phyloP scores from a whole-genome alignment of 192 early-diverging fungal genomes.

The Coemansia sp. region DNA sequence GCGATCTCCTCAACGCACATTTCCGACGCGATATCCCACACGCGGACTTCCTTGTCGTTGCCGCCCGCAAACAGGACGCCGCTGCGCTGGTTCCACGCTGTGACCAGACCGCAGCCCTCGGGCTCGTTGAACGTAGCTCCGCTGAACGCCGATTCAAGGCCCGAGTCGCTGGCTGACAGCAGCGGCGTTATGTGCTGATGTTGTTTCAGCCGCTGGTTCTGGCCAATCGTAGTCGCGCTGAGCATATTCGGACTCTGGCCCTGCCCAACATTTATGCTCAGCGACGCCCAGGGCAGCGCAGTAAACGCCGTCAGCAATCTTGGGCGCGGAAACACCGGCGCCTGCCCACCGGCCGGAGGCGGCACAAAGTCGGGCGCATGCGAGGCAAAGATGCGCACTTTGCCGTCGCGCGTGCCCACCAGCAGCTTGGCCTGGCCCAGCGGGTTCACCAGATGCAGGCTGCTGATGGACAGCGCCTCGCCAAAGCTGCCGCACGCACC shows the following conservation, averaged over 20 bases:
- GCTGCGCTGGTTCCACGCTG: conserved; percentile 50
- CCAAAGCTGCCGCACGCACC: not conserved
- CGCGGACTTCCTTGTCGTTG: conserved; percentile 38
- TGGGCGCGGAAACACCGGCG: conserved; percentile 30
- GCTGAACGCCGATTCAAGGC: not conserved
- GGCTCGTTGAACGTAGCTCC: not conserved
- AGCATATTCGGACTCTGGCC: not conserved
- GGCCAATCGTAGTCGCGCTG: not conserved
- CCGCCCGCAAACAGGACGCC: conserved; percentile 43
- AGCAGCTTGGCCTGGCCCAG: conserved; percentile 81
- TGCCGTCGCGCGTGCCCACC: conserved; percentile 47
- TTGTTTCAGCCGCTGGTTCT: not conserved
- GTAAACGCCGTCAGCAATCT: conserved; percentile 42
- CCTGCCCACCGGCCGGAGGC: conserved; percentile 3
- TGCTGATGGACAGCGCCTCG: conserved; percentile 54
- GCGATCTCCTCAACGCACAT: conserved; percentile 48
- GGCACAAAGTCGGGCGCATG: conserved; percentile 41
- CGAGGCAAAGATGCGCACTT: conserved; percentile 48
- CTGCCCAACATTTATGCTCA: not conserved
- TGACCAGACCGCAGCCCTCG: conserved; percentile 25
- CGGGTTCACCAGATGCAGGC: conserved; percentile 88
- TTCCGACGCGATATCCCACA: conserved; percentile 49
- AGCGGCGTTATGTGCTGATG: not conserved
- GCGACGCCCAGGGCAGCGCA: conserved; percentile 36
- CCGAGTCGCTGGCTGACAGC: not conserved